Base-by-base conservation (phyloP, 495 filamentous ascomycete species). In the Aspergillus cavernicola region DNA sequence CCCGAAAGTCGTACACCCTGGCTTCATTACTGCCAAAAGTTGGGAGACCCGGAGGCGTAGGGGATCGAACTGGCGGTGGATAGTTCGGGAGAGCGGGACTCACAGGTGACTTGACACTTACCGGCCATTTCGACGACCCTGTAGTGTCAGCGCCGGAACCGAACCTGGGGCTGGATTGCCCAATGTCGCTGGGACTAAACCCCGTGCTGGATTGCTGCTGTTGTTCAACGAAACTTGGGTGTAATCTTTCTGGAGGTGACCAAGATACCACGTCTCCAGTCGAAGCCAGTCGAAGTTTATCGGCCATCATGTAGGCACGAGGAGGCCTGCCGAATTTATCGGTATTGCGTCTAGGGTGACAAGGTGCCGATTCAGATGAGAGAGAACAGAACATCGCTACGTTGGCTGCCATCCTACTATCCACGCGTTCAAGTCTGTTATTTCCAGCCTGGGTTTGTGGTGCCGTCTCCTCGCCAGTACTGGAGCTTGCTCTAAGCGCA, bases 21-120 rank as follows among this genome's bases (percentile, higher is more conserved):
- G 76, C 76, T 59, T 76, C 74, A 16, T 61, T 65, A 10, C 70
- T 68, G 23, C 71, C 69, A 50, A 79, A 79, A 1, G 72, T 73
- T 1, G 76, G 76, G 31, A 79, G 55, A 2, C 75, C 73, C 2
- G 75, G 74, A 23, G 76, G 76, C 8, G 76, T 79, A 5, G 74
- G 71, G 9, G 59, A 49, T 50, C 76, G 61, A 24, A 57, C 55
- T 6, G 75, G 75, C 22, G 75, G 72, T 36, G 72, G 72, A 45
- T 65, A 70, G 28, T 29, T 52, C 8, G 76, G 76, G 22, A 61
- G 56, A 23, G 60, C 43, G n/a, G 67, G 62, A 10, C 51, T 56
- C 7, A 68, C 63, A n/a, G 65, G 61, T 4, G 66, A 65, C 3
- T 52, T 40, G 6, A 62, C n/a, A 28, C 56, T 64, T 40, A 29